Evolutionary conservation across 305 asterid genomes (phyloP), one percentile per base, ranked within the genome.

Genomic region (Rubia occidens): DNA sequence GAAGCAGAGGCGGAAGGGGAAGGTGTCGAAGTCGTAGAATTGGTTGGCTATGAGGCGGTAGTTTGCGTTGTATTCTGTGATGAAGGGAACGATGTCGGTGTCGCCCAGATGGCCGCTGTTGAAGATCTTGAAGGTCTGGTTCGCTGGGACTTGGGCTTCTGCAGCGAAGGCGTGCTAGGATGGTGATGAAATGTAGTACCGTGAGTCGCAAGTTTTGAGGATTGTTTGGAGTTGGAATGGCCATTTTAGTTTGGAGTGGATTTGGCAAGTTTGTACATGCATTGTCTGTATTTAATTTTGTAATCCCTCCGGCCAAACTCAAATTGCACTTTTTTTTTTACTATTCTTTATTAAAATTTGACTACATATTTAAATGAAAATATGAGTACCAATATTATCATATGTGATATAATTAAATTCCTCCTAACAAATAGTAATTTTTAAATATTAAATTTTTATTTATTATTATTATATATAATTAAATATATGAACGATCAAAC

Each of bases 1-100:
- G 75, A 73, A 77, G 60, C 78, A 77, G 0, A 77, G 75, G 8
- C 71, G 65, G 10, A 73, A 77, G 8, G 81, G 81, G 2, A 39
- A 32, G 8, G 63, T 26, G n/a, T 3, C 62, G 47, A 77, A 53
- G 3, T 14, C 29, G 2, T 73, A 59, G 40, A 45, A 60, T 4
- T 58, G 40, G 14, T 54, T 66, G 14, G 54, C 24, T 40, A 68
- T 47, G 5, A 11, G 0, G 2, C 80, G 80, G 54, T 76, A 76
- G 17, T 6, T 68, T 2, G 71, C 77, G 6, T 32, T 56, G 15
- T 76, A 71, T 37, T 76, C 80, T 0, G 68, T 58, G 4, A 66
- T 29, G 35, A 51, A 51, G 56, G 8, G 39, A 0, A 54, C 37
- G n/a, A 53, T 53, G n/a, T 53, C 37, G 13, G 6, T 32, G 13